A percentile compares a stretch with the other conserved stretches of the same genome.
These are phyloP conservation scores for Colletotrichum cordylinicola DNA, from an alignment of 2,329 filamentous ascomycete genomes.

Conservation along the genomic window DNA sequence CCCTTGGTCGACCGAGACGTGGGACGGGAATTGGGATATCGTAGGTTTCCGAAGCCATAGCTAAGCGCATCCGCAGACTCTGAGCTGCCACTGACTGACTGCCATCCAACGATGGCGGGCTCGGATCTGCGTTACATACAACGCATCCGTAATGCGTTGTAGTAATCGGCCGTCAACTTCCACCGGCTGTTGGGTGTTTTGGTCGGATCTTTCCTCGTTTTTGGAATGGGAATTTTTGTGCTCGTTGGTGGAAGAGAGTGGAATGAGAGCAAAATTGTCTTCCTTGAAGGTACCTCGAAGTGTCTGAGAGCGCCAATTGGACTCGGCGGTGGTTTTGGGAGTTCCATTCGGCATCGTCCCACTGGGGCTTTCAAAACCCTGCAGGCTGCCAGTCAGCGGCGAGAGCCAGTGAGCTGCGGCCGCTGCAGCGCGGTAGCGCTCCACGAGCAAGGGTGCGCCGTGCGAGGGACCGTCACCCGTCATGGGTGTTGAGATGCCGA, in stretches of 20 bases:
- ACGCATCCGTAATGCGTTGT: not conserved
- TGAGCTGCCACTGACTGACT: not conserved
- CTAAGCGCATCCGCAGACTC: not conserved
- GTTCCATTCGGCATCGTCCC: not conserved
- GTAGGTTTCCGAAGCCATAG: not conserved
- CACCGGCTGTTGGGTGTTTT: not conserved
- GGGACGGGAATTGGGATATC: not conserved
- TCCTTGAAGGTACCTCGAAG: not conserved
- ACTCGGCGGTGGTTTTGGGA: not conserved
- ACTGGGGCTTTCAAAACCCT: not conserved
- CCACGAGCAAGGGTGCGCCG: constrained; percentile 4
- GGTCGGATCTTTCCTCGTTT: not conserved
- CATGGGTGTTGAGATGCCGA: constrained; percentile 7
- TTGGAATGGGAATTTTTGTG: not conserved
- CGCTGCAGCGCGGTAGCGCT: constrained; percentile 1
- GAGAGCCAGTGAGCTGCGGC: constrained; percentile 16
- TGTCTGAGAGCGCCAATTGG: not conserved
- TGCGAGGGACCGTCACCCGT: not conserved
- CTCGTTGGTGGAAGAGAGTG: constrained; percentile 4
- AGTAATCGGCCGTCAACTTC: not conserved
- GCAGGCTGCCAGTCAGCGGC: not conserved
- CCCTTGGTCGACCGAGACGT: not conserved
- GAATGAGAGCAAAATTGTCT: not conserved
- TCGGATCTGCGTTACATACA: not conserved
- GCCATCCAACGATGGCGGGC: not conserved